These are phyloP conservation scores for Astrothelium subdiscretum DNA, from an alignment of 495 filamentous ascomycete genomes.

Conservation along the genomic window DNA sequence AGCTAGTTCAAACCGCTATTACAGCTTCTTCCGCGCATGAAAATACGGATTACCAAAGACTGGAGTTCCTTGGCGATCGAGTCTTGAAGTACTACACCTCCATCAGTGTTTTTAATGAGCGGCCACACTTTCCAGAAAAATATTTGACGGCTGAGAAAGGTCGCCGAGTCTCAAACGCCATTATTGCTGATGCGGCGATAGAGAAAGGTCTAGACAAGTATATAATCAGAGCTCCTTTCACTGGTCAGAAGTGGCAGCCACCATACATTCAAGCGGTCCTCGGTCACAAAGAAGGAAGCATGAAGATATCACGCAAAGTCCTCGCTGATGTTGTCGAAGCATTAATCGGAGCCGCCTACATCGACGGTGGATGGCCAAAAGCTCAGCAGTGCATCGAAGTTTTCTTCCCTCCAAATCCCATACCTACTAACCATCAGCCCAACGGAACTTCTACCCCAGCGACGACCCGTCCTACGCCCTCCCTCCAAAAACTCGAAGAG, in stretches of 20 bases:
- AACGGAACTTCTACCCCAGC: neutral
- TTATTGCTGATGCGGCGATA: conserved; percentile 52
- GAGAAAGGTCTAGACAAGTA: conserved; percentile 55
- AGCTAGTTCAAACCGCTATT: conserved; percentile 61
- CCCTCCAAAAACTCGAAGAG: conserved; percentile 15
- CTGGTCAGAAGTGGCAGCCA: conserved; percentile 58
- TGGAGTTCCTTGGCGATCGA: conserved; percentile 83
- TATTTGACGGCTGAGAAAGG: conserved; percentile 60
- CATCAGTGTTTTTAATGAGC: conserved; percentile 51
- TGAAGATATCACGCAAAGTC: conserved; percentile 58
- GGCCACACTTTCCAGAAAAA: conserved; percentile 66
- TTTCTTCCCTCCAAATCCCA: conserved; percentile 36
- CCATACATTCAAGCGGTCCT: conserved; percentile 46
- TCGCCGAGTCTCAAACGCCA: conserved; percentile 58
- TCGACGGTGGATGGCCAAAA: conserved; percentile 55
- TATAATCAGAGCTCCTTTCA: conserved; percentile 60
- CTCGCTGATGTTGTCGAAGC: conserved; percentile 87
- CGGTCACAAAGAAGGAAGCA: conserved; percentile 12
- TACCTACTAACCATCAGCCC: neutral
- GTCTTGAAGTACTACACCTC: conserved; percentile 71
- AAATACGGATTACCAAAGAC: conserved; percentile 62
- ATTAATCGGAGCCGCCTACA: conserved; percentile 65
- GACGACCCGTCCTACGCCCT: conserved; percentile 12
- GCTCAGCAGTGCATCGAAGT: conserved; percentile 52
- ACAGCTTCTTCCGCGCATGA: conserved; percentile 51